phyloP scores from a whole-genome alignment of 2,329 filamentous ascomycete species.

The Lasiodiplodia hormozganensis region DNA sequence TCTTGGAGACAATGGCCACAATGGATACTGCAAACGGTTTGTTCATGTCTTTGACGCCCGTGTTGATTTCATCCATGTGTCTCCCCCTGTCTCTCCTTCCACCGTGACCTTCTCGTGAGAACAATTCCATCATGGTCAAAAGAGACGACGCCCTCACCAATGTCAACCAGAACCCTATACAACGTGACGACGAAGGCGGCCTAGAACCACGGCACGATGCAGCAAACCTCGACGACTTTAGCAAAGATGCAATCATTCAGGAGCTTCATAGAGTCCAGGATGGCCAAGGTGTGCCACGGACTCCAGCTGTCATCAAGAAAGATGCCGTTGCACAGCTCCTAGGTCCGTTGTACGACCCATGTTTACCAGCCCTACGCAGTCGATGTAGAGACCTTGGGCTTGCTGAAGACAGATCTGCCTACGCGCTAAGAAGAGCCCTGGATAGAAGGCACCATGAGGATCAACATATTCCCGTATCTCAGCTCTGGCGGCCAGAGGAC shows the following conservation, averaged over 20 bases:
- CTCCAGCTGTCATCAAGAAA: background rate
- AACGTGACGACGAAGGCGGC: background rate
- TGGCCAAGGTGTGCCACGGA: background rate
- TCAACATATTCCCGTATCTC: background rate
- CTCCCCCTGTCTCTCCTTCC: no score
- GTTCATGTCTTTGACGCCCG: no score
- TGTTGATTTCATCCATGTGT: no score
- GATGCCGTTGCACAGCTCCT: background rate
- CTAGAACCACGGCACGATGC: background rate
- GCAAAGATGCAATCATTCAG: background rate
- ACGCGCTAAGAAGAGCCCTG: background rate
- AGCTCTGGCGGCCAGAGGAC: background rate
- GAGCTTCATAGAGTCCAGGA: background rate
- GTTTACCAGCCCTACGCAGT: background rate
- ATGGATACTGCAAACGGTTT: no score
- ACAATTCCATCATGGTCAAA: background rate
- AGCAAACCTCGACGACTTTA: background rate
- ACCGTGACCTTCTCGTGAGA: no score
- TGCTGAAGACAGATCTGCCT: no score
- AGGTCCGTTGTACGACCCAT: background rate
- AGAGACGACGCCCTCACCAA: background rate
- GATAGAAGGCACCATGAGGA: background rate
- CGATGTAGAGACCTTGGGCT: slow-evolving; percentile 11
- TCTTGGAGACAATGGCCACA: no score
- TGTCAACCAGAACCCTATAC: background rate